A percentile compares a stretch with the other conserved stretches of the same genome.
These are phyloP conservation scores for Phytophthora sp. DNA, from an alignment of 352 stramenopile species.

Conservation along the genomic window DNA sequence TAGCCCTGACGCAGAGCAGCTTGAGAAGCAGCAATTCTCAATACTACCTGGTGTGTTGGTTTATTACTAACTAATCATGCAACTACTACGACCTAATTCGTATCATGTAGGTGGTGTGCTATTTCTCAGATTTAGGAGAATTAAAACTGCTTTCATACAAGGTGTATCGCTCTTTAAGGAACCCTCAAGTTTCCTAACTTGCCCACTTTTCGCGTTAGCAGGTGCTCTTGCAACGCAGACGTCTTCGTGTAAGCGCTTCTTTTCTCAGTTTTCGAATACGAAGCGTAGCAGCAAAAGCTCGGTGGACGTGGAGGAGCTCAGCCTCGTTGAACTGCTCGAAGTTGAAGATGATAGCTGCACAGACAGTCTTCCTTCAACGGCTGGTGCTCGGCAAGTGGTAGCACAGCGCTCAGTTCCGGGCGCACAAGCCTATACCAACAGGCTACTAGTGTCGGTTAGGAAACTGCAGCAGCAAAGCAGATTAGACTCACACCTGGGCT, in stretches of 20 bases:
- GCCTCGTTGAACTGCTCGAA: constrained; percentile 12
- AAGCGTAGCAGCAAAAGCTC: background rate
- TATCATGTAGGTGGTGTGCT: constrained; percentile 5
- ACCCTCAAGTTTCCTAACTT: constrained; percentile 9
- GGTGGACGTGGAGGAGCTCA: background rate
- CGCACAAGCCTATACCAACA: no score
- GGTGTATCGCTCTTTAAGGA: constrained; percentile 16
- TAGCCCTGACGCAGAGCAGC: constrained; percentile 22
- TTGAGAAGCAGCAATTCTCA: constrained; percentile 23
- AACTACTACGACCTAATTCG: background rate
- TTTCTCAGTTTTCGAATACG: background rate
- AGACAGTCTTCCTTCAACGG: no score
- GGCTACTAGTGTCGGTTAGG: no score
- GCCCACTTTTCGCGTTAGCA: constrained; percentile 7
- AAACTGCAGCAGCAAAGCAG: no score
- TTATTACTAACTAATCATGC: background rate
- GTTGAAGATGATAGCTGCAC: background rate
- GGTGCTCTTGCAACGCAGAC: constrained; percentile 4
- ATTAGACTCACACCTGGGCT: no score
- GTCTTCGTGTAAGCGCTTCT: background rate
- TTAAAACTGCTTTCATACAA: constrained; percentile 6
- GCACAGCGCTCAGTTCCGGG: no score
- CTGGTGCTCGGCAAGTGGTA: no score
- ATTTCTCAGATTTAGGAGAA: constrained; percentile 20
- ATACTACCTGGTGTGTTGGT: constrained; percentile 11